These are phyloP conservation scores for Lecanoromycetidae sp. DNA, from an alignment of 2,329 filamentous ascomycete species.

Conservation along the genomic window DNA sequence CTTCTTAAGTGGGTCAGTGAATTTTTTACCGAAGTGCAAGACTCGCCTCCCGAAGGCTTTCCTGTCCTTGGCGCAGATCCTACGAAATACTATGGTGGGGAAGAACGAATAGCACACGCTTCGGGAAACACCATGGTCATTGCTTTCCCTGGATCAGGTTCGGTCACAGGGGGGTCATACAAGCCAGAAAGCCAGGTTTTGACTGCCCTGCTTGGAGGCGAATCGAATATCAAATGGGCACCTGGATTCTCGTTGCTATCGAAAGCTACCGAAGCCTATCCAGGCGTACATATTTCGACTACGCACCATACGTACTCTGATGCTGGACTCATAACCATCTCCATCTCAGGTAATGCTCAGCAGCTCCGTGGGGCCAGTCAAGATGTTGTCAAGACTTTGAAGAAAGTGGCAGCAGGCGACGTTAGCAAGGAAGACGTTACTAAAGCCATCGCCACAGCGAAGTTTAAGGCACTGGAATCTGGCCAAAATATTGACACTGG, in stretches of 20 bases:
- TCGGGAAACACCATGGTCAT: conserved; percentile 75
- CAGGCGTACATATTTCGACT: conserved; percentile 57
- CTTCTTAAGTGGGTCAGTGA: conserved; percentile 82
- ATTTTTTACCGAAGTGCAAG: conserved; percentile 63
- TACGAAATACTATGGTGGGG: conserved; percentile 85
- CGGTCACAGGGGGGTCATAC: conserved; percentile 57
- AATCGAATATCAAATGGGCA: conserved; percentile 91
- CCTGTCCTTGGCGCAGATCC: conserved; percentile 47
- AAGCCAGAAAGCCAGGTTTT: conserved; percentile 87
- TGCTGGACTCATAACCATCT: conserved; percentile 76
- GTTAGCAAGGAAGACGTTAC: conserved; percentile 73
- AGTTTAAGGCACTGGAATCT: conserved; percentile 78
- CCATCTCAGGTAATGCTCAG: conserved; percentile 61
- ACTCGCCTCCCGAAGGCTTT: conserved; percentile 37
- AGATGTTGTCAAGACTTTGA: conserved; percentile 67
- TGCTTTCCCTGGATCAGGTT: conserved; percentile 82
- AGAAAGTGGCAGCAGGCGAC: conserved; percentile 64
- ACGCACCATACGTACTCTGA: conserved; percentile 83
- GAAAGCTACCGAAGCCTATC: conserved; percentile 58
- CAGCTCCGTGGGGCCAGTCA: conserved; percentile 63
- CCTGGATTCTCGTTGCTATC: conserved; percentile 81
- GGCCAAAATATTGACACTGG: conserved; percentile 67
- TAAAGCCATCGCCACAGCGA: conserved; percentile 86
- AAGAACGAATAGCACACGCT: conserved; percentile 73
- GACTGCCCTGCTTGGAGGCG: conserved; percentile 74